Percentiles rank a stretch among this genome's conserved stretches.
Conservation (phyloP, 2,329 filamentous ascomycete genomes). For the Gnomoniopsis sp. region DNA sequence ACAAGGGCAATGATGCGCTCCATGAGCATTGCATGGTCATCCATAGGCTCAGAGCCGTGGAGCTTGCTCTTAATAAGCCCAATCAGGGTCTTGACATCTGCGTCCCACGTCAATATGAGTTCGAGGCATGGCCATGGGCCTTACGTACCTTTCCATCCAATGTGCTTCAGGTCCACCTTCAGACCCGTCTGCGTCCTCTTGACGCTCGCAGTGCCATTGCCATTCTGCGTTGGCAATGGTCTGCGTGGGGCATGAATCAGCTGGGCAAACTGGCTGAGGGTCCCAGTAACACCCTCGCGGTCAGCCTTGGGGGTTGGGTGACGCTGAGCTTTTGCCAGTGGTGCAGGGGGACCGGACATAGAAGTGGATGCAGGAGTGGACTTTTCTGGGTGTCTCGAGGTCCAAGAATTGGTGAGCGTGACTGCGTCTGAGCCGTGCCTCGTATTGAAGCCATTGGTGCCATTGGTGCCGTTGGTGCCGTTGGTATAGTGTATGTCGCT, state of each 20-base stretch:
- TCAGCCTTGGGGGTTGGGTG: constrained; percentile 25
- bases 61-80: constrained; percentile 60
- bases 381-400: not conserved
- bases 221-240: constrained; percentile 61
- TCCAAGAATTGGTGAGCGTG: not conserved
- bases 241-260: constrained; percentile 47
- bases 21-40: constrained; percentile 78
- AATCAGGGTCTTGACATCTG: constrained; percentile 61
- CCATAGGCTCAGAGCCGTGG: constrained; percentile 58
- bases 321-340: constrained; percentile 18
- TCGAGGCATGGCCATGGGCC: not conserved
- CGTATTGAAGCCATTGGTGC: not conserved
- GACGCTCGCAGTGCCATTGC: constrained; percentile 57
- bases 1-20: constrained; percentile 70
- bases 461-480: not conserved
- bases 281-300: constrained; percentile 30
- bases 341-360: constrained; percentile 1
- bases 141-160: constrained; percentile 45
- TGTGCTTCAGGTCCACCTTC: constrained; percentile 53
- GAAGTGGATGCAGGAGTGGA: constrained; percentile 20
- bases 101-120: constrained; percentile 18
- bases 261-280: constrained; percentile 32
- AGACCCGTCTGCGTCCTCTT: constrained; percentile 48
- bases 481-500: constrained; percentile 8
- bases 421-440: not conserved